Evolutionary conservation across 176 grass and related monocot species (phyloP), one percentile per base, ranked within the genome.

Genomic region (Oryza australiensis): DNA sequence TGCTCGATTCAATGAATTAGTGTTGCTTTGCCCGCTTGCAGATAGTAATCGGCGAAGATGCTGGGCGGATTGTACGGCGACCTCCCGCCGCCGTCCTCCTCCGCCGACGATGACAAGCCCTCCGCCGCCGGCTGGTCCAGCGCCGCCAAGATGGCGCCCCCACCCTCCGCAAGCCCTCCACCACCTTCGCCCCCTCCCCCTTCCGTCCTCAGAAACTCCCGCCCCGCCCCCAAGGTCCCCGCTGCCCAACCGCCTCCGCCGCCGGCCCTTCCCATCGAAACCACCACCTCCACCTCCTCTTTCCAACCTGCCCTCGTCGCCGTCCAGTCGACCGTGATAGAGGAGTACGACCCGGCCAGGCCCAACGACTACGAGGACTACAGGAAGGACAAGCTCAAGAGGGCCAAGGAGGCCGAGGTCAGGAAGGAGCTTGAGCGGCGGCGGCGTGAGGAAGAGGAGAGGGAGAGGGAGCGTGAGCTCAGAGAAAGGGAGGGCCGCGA

Each of bases 301-400:
- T 93, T 91, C 78, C 89, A 94, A 64, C 93, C 90, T 2, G 87
- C 93, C 33, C 88, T 99, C 65, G 94, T 97, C 8, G 86, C 90
- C 5, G 70, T 97, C 6, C 91, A 94, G 71, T 95, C 92, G 16
- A 85, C 88, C 14, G 96, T 99, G n/a, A 74, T 90, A 10, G 96
- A 98, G 66, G 96, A 99, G 85, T 99, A 99, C 80, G 96, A 99
- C 88, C 96, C 96, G 30, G 91, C 93, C 22, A 88, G 83, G 88
- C 96, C 96, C 74, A 99, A 99, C 84, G 93, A 95, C 88, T 99
- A 99, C 75, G 93, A 99, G 81, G 91, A 95, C 35, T 95, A 95
- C 60, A 90, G 76, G 77, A 94, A 73, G 80, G 90, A 98, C 12
- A 99, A 93, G 89, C 94, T 95, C 76, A 85, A 81, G 76, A 65